A percentile compares a stretch with the other conserved stretches of the same genome.
Conservation (phyloP, 1,284 basidiomycete genomes). For the Irpex sp. region DNA sequence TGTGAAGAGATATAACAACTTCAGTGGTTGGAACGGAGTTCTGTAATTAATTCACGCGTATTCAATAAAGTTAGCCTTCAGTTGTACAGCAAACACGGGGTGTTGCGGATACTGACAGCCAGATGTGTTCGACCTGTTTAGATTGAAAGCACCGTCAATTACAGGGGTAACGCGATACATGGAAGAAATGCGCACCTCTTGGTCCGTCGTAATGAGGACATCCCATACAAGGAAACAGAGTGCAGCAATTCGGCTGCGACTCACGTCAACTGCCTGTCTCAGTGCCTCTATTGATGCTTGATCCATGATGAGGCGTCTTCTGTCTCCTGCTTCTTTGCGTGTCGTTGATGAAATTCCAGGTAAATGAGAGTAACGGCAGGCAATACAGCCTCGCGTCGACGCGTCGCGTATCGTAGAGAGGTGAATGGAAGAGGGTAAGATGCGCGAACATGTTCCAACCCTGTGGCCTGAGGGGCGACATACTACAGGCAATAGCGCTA, state of each 20-base stretch:
- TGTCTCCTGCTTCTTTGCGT: too few species aligned
- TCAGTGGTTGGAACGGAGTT: constrained; percentile 23
- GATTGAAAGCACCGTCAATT: neutral
- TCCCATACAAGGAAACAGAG: constrained; percentile 34
- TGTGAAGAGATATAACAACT: constrained; percentile 24
- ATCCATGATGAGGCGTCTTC: constrained; percentile 1
- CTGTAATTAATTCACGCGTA: constrained; percentile 8
- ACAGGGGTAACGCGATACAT: neutral
- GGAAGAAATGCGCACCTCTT: constrained; percentile 28
- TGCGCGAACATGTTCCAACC: too few species aligned
- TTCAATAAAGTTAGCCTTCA: neutral
- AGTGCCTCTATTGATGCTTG: constrained; percentile 6
- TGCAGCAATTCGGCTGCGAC: constrained; percentile 14
- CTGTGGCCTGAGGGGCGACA: neutral
- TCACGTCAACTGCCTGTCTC: constrained; percentile 13
- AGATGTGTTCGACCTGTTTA: constrained; percentile 16
- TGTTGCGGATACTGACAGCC: constrained; percentile 11
- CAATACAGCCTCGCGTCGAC: too few species aligned
- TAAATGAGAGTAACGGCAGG: too few species aligned
- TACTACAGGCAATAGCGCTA: neutral
- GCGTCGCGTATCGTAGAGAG: too few species aligned
- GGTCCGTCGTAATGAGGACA: constrained; percentile 34
- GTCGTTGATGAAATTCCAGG: too few species aligned
- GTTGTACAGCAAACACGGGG: neutral
- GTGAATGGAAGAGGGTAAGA: too few species aligned